Evolutionary conservation across 2,329 filamentous ascomycete genomes (phyloP), one percentile per base, ranked within the genome.

Genomic region (Diplocarpon rosae): DNA sequence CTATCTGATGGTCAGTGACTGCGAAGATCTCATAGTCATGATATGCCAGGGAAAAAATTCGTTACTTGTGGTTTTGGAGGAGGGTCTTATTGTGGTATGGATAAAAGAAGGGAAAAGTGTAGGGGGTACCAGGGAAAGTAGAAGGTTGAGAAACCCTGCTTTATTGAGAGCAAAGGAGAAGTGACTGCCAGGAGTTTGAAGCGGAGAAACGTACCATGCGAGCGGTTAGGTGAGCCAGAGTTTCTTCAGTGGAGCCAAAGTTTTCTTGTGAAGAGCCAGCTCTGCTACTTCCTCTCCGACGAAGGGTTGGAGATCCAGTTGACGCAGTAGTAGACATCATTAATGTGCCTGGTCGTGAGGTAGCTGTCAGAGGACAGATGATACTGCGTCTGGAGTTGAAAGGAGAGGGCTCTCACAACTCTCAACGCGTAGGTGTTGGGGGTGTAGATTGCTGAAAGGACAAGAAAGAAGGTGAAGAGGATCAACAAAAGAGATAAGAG

Each of bases 281-380:
- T 55, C 62, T 65, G 50, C 60, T 53, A 14, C 56, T 52, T 9
- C 57, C 56, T 24, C 59, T 47, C 24, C 63, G 67, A 47, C 63
- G 64, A 43, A 65, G 56, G 40, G 56, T 60, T 14, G 69, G 68
- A 40, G 70, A 71, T 37, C 66, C 68, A 17, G 64, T 64, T 20
- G 65, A 63, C 49, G 57, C 49, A 13, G 53, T 57, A 47, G 60
- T 57, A 56, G 67, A 67, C 68, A 71, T 71, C 47, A 48, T 59
- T 42, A 36, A 47, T 46, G 37, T 48, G 43, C 37, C 43, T 33
- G 29, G 35, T 28, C 20, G 33, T 35, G 34, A 24, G 17, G 29
- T 30, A 27, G 27, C 46, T 48, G 42, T 48, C 50, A 45, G 45
- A 34, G 34, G 37, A 16, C 46, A 54, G 53, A 48, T 48, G 35